phyloP scores from a whole-genome alignment of 805 yeast species.

The Starmerella gropengiesseri region DNA sequence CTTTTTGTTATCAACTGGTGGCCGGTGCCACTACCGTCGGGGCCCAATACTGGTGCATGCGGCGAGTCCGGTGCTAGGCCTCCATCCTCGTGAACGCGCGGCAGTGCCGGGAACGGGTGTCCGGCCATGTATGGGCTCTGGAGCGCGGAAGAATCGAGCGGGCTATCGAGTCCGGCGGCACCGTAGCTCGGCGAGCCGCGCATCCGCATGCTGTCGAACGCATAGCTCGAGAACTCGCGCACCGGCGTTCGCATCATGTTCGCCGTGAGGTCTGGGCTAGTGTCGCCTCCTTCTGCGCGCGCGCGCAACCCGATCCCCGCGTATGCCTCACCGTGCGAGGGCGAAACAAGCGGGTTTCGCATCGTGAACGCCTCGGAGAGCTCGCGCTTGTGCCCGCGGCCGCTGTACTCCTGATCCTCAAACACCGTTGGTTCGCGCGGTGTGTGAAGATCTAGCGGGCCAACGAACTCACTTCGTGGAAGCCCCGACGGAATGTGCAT shows the following conservation, averaged over 20 bases:
- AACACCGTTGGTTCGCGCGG: not conserved
- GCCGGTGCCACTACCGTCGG: too few species aligned
- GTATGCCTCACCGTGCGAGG: slow-evolving; percentile 8
- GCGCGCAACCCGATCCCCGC: not conserved
- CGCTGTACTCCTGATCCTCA: not conserved
- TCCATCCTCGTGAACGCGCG: slow-evolving; percentile 2
- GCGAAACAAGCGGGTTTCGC: slow-evolving; percentile 19
- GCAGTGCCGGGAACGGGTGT: slow-evolving; percentile 17
- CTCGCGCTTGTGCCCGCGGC: slow-evolving; percentile 17
- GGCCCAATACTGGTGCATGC: too few species aligned
- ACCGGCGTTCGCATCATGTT: slow-evolving; percentile 15
- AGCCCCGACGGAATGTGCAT: slow-evolving; percentile 1
- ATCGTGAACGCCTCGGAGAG: slow-evolving; percentile 19
- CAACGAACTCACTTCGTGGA: not conserved
- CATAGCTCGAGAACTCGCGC: slow-evolving; percentile 5
- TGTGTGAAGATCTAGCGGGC: slow-evolving; percentile 1
- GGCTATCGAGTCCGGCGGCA: slow-evolving; percentile 14
- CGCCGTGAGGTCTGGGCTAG: slow-evolving; percentile 1
- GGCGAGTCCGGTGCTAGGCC: too few species aligned
- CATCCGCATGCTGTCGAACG: slow-evolving; percentile 3
- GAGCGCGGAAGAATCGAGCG: slow-evolving; percentile 15
- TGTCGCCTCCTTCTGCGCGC: not conserved
- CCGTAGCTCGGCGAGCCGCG: slow-evolving; percentile 14
- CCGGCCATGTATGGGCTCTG: slow-evolving; percentile 16
- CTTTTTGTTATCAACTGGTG: too few species aligned